A percentile compares a stretch with the other conserved stretches of the same genome.
These are phyloP conservation scores for Alternaria gaisen DNA, from an alignment of 2,329 filamentous ascomycete genomes.

Conservation along the genomic window DNA sequence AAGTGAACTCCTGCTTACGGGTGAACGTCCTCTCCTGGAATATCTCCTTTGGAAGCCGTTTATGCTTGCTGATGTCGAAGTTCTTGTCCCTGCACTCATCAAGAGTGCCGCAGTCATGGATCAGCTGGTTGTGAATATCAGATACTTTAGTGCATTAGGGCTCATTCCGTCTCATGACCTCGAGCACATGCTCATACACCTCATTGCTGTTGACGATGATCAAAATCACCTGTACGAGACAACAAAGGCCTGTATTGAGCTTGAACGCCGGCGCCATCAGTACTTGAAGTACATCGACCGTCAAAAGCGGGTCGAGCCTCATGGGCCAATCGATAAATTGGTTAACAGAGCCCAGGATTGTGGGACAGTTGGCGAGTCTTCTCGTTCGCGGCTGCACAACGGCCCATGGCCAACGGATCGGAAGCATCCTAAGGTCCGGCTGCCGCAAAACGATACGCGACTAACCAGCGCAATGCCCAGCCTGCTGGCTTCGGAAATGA, in stretches of 20 bases:
- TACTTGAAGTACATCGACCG: not conserved
- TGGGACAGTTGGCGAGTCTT: not conserved
- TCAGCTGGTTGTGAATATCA: constrained; percentile 14
- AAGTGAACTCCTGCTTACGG: not conserved
- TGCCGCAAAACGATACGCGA: constrained; percentile 2
- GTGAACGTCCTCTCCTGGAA: not conserved
- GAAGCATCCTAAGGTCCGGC: not conserved
- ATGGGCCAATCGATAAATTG: not conserved
- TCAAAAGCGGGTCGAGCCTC: not conserved
- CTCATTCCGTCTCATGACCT: not conserved
- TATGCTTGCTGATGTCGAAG: constrained; percentile 10
- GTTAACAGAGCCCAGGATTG: not conserved
- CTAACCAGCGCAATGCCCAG: not conserved
- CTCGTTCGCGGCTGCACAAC: constrained; percentile 2
- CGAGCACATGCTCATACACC: constrained; percentile 9
- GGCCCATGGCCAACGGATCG: not conserved
- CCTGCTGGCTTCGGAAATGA: not conserved
- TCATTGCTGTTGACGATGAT: constrained; percentile 5
- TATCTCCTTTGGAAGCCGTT: constrained; percentile 2
- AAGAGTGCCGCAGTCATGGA: not conserved
- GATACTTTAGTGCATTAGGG: constrained; percentile 1
- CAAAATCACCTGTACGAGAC: constrained; percentile 2
- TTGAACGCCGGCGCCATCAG: not conserved
- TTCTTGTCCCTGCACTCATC: constrained; percentile 8
- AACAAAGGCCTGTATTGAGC: not conserved